phyloP scores from a whole-genome alignment of 2,329 filamentous ascomycete species.

The Alternaria conjuncta region DNA sequence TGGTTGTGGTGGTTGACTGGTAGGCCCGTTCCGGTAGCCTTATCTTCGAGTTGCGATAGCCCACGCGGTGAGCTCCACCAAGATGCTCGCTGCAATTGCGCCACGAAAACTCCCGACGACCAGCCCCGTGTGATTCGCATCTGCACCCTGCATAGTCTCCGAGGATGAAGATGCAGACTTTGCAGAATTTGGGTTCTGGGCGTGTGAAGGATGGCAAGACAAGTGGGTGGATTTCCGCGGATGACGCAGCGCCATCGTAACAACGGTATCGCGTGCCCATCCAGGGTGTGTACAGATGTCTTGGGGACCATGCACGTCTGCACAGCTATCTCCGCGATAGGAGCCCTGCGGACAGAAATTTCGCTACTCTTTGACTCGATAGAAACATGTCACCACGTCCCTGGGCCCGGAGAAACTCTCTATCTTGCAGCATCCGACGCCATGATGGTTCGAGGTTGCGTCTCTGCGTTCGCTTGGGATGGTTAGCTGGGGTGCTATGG shows the following conservation, averaged over 20 bases:
- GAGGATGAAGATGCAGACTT: background rate
- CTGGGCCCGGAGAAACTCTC: slow-evolving; percentile 18
- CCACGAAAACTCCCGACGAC: slow-evolving; percentile 1
- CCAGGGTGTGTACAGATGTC: slow-evolving; percentile 8
- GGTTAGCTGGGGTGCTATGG: slow-evolving; percentile 5
- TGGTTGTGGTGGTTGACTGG: slow-evolving; percentile 11
- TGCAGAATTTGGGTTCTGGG: slow-evolving; percentile 8
- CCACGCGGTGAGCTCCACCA: slow-evolving; percentile 14
- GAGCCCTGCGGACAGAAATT: slow-evolving; percentile 6
- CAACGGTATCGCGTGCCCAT: slow-evolving; percentile 17
- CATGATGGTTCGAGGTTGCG: slow-evolving; percentile 15
- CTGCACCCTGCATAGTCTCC: background rate
- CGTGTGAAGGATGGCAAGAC: slow-evolving; percentile 4
- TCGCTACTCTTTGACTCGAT: slow-evolving; percentile 36
- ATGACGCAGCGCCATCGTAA: slow-evolving; percentile 22
- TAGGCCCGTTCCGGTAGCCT: slow-evolving; percentile 26
- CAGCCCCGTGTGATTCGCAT: slow-evolving; percentile 7
- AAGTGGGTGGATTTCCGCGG: slow-evolving; percentile 12
- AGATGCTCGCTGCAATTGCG: slow-evolving; percentile 5
- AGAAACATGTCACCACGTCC: slow-evolving; percentile 32
- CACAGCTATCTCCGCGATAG: slow-evolving; percentile 21
- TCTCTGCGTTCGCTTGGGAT: slow-evolving; percentile 19
- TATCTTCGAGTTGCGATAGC: slow-evolving; percentile 29
- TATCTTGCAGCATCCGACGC: slow-evolving; percentile 27
- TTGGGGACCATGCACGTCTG: slow-evolving; percentile 2